Evolutionary conservation across 2,329 filamentous ascomycete species (phyloP).

Genomic region (Leptoxyphium fumago): DNA sequence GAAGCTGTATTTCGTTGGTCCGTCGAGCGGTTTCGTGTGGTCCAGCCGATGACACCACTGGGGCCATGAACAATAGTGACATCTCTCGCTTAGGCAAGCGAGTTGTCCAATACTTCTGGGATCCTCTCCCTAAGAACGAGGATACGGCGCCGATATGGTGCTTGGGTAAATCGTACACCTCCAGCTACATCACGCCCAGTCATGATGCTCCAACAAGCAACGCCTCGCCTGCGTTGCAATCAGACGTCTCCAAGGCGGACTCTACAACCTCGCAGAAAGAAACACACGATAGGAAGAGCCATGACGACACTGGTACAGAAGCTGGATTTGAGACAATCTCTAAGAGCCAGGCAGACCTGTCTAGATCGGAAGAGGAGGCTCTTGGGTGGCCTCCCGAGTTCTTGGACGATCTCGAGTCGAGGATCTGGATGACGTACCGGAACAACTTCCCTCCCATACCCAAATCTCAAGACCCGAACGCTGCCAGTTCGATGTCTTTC

Average conservation of each 20-base stretch:
- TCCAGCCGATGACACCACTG: not conserved
- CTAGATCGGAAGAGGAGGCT: constrained; percentile 20
- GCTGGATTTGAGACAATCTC: constrained; percentile 11
- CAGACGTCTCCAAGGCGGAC: constrained; percentile 17
- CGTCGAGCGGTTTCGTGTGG: too few species aligned
- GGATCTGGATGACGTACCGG: constrained; percentile 92
- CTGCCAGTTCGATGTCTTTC: constrained; percentile 59
- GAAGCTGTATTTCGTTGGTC: too few species aligned
- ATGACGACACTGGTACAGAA: not conserved
- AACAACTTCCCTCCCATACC: constrained; percentile 74
- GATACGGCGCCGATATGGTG: constrained; percentile 70
- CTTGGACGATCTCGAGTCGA: constrained; percentile 81
- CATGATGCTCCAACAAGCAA: constrained; percentile 5
- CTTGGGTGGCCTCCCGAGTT: constrained; percentile 71
- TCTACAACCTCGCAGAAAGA: constrained; percentile 17
- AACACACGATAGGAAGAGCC: not conserved
- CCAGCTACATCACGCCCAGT: constrained; percentile 11
- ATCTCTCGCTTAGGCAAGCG: constrained; percentile 60
- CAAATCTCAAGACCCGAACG: constrained; percentile 60
- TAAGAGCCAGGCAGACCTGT: constrained; percentile 15
- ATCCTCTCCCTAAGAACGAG: constrained; percentile 75
- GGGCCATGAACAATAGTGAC: constrained; percentile 51
- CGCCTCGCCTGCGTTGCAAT: constrained; percentile 17
- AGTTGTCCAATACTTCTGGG: constrained; percentile 84
- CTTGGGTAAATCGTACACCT: constrained; percentile 44